Conservation (phyloP, 345 rosid species). For the Rhodamnia argentea region DNA sequence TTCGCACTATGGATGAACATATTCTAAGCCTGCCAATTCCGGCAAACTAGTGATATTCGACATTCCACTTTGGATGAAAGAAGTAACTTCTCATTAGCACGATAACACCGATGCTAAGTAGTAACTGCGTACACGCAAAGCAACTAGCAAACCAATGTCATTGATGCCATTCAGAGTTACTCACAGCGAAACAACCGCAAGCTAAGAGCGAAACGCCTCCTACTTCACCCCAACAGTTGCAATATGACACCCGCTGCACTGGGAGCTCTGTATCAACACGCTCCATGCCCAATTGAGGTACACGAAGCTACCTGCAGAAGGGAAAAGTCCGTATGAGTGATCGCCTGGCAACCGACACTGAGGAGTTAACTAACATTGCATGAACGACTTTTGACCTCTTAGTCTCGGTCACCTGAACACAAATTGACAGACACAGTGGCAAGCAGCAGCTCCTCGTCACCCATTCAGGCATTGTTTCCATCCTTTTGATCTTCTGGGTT, state of each 20-base stretch:
- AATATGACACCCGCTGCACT: neutral
- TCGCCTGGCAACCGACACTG: neutral
- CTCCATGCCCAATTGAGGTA: neutral
- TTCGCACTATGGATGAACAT: neutral
- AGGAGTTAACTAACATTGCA: neutral
- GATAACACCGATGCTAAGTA: neutral
- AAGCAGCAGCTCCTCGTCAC: neutral
- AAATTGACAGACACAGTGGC: neutral
- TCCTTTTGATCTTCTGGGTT: slow-evolving; percentile 47
- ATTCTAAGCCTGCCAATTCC: neutral
- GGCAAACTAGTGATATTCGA: neutral
- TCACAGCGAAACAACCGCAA: neutral
- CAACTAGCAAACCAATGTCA: neutral
- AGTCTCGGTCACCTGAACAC: neutral
- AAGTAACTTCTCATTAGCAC: neutral
- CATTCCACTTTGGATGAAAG: neutral
- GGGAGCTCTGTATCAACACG: neutral
- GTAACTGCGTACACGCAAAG: neutral
- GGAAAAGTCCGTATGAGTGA: neutral
- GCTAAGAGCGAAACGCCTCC: neutral
- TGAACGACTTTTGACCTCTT: neutral
- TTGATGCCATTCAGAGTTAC: neutral
- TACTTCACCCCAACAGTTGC: neutral
- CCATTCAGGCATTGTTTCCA: slow-evolving; percentile 2
- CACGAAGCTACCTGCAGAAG: neutral